Base-by-base conservation (phyloP, 2,329 filamentous ascomycete species). In the Dryadomyces quercus-mongolicae region DNA sequence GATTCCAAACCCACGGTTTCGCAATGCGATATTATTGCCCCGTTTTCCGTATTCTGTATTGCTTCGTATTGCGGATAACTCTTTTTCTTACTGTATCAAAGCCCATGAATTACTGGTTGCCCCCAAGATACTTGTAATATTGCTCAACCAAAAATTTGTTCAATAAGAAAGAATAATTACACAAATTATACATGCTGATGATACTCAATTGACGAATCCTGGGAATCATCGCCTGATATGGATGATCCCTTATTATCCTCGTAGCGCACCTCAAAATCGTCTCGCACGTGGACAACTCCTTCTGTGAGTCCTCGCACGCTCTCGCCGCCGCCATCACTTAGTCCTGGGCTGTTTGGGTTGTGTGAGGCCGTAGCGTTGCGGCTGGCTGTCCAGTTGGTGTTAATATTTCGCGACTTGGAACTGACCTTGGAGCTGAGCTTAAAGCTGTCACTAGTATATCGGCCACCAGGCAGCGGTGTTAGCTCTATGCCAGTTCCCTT, bases 281-380 rank as follows among this genome's bases (percentile, higher is more conserved):
- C 52, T n/a, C 36, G 34, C 13, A 54, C 36, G 38, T 44, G 38
- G 5, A 54, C 52, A 13, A 54, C 52, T 8, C 52, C 52, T 6
- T 54, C 52, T 16, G 52, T 54, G 21, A 54, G 25, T 10, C 52
- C 46, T 1, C 52, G 46, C 36, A 54, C 22, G 25, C 52, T 54
- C 25, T 54, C 52, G 7, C 43, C 51, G 9, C 43, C 43, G 10
- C 52, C 34, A 10, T 20, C 45, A 21, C 34, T 42, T 16, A 5
- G 3, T 4, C 36, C 16, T 12, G 9, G 3, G 5, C 3, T 10
- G 22, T 21, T 20, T 18, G 7, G 9, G 13, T 16, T 38, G 15
- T 44, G 51, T 5, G 5, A 16, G 43, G 18, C 12, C 3, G 42
- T 20, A 6, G 20, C 20, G 10, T 51, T 20, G 49, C 18, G 34